Base-by-base conservation (phyloP, 2,329 filamentous ascomycete species). In the Xylaria sp. region DNA sequence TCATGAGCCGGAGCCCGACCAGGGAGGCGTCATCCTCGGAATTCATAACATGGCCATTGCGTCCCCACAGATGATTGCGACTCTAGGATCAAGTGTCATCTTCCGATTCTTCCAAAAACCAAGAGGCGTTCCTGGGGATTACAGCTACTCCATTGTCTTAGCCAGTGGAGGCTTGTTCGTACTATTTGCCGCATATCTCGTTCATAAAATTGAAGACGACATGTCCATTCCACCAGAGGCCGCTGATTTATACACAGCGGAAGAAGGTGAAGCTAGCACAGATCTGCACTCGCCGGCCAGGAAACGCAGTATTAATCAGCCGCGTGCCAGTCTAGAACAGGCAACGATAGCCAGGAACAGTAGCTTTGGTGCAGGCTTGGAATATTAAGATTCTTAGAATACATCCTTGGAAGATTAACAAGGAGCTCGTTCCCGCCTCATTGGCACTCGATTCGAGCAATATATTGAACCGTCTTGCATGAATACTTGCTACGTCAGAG, bases 11-110 rank as follows among this genome's bases (percentile, higher is more conserved):
- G 83, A 86, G 38, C 81, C 86, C 2, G 90, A 93, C 70, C 90
- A 95, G 73, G 92, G 93, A 4, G 93, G 94, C 41, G 90, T 97
- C 40, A 92, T 98, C 44, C 84, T 98, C 2, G 94, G 94, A 8
- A 93, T 98, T 56, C 94, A 98, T 80, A 98, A 98, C 75, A 94
- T 98, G 78, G 90, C 93, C 15, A 91, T 98, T 68, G 92, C 93
- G 0, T 88, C 92, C 4, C 94, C 94, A 1, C 94, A 98, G 74
- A 93, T 97, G 63, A 84, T 97, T 56, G 93, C 94, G 10, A 97
- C 93, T 5, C 79, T 97, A 27, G 87, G 90, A 23, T 94, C 91
- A 62, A 93, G 90, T 72, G 80, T 90, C 62, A 90, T 98, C 64
- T 98, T 98, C 80, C 89, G 87, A 72, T 79, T 89, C 40, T 85